Percentiles rank a stretch among this genome's conserved stretches.
Evolutionary conservation across 2,329 filamentous ascomycete genomes (phyloP).

Genomic region (Aspergillus sp.): DNA sequence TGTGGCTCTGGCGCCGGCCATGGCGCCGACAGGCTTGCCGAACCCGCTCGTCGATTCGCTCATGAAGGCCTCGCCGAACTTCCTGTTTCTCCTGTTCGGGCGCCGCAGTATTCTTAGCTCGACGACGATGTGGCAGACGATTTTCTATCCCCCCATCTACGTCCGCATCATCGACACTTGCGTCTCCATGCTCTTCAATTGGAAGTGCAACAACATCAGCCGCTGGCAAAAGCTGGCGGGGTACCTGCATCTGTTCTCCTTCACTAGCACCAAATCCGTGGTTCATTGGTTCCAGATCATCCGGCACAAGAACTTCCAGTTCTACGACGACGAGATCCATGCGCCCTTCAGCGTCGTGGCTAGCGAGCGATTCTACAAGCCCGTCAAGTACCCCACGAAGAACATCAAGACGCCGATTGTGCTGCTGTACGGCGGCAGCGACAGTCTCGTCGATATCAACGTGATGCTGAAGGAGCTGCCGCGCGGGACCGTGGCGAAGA

Average conservation of each 20-base stretch:
- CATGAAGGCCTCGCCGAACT: slow-evolving; percentile 87
- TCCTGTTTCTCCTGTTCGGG: slow-evolving; percentile 90
- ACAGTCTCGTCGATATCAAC: slow-evolving; percentile 90
- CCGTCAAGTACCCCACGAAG: slow-evolving; percentile 90
- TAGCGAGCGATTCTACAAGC: slow-evolving; percentile 85
- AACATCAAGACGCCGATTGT: slow-evolving; percentile 97
- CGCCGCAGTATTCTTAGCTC: slow-evolving; percentile 87
- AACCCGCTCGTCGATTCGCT: slow-evolving; percentile 91
- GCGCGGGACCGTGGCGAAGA: slow-evolving; percentile 76
- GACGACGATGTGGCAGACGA: slow-evolving; percentile 94
- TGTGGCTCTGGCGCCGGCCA: slow-evolving; percentile 91
- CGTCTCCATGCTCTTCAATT: slow-evolving; percentile 82
- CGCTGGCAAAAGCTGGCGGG: slow-evolving; percentile 88
- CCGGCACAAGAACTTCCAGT: slow-evolving; percentile 91
- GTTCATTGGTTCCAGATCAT: slow-evolving; percentile 99
- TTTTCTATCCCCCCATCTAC: slow-evolving; percentile 93
- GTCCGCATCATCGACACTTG: slow-evolving; percentile 81
- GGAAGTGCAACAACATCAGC: slow-evolving; percentile 81
- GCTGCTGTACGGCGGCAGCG: slow-evolving; percentile 87
- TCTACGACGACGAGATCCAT: slow-evolving; percentile 95
- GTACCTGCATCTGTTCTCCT: slow-evolving; percentile 94
- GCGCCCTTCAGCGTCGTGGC: slow-evolving; percentile 70
- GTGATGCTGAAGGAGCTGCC: slow-evolving; percentile 90
- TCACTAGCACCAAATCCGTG: slow-evolving; percentile 92
- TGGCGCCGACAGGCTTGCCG: slow-evolving; percentile 88